Evolutionary conservation across 1,139 yeast species (phyloP).

Genomic region (Nakaseomyces delphensis): DNA sequence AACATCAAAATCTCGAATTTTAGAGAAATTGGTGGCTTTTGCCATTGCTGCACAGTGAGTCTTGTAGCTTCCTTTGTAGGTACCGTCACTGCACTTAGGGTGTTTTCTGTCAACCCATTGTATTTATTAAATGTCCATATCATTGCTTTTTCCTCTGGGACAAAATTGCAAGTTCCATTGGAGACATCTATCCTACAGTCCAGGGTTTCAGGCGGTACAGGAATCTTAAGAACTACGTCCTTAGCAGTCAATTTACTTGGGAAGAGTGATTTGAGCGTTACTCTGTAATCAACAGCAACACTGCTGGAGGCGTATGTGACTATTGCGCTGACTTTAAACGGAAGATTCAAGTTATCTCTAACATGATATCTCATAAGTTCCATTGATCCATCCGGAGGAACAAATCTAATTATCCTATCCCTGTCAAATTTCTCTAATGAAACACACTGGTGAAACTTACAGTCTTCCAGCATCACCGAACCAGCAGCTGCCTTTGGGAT

Average conservation of each 20-base stretch:
- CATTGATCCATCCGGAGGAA: conserved; percentile 90
- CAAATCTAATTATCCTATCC: conserved; percentile 59
- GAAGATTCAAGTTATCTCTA: conserved; percentile 53
- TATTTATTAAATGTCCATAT: conserved; percentile 66
- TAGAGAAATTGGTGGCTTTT: conserved; percentile 69
- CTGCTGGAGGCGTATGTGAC: conserved; percentile 43
- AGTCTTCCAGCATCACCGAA: conserved; percentile 57
- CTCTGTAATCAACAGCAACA: conserved; percentile 42
- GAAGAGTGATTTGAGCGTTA: conserved; percentile 55
- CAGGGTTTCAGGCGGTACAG: conserved; percentile 58
- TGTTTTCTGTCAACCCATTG: conserved; percentile 56
- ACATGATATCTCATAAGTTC: conserved; percentile 75
- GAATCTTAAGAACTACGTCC: conserved; percentile 55
- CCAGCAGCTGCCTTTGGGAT: conserved; percentile 39
- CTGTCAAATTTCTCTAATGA: conserved; percentile 59
- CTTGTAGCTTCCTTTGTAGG: conserved; percentile 21
- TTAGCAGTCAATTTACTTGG: conserved; percentile 57
- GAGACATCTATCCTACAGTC: conserved; percentile 45
- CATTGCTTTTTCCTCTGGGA: conserved; percentile 55
- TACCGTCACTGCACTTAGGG: conserved; percentile 29
- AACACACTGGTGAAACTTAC: conserved; percentile 86
- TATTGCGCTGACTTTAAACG: conserved; percentile 60
- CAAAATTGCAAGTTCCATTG: conserved; percentile 61
- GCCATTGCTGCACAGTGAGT: conserved; percentile 38
- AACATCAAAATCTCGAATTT: conserved; percentile 67